Conservation (phyloP, 1,139 yeast species). For the Insectozyma bohioensis region DNA sequence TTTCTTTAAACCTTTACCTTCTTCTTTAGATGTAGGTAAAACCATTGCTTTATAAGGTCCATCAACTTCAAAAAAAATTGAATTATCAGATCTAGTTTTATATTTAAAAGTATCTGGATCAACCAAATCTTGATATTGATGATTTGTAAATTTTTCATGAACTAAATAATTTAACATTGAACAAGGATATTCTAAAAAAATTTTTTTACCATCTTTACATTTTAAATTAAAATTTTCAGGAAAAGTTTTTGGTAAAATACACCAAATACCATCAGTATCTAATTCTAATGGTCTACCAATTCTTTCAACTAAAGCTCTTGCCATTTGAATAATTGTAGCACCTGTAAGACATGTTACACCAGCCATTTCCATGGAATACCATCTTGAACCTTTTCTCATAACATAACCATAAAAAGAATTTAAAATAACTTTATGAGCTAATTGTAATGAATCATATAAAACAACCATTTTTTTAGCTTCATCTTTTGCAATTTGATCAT, state of each 20-base stretch:
- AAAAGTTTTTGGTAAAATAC: slow-evolving; percentile 88
- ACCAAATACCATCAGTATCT: slow-evolving; percentile 99
- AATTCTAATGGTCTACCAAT: slow-evolving; percentile 93
- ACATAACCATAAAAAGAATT: slow-evolving; percentile 98
- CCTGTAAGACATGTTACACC: slow-evolving; percentile 98
- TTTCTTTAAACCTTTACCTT: slow-evolving; percentile 94
- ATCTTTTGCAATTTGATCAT: slow-evolving; percentile 61
- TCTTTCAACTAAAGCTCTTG: slow-evolving; percentile 87
- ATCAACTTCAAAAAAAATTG: slow-evolving; percentile 96
- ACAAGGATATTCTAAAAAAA: slow-evolving; percentile 87
- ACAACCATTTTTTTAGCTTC: slow-evolving; percentile 95
- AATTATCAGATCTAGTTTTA: slow-evolving; percentile 81
- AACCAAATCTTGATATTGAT: slow-evolving; percentile 85
- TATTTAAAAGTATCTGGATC: slow-evolving; percentile 71
- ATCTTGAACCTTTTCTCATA: slow-evolving; percentile 97
- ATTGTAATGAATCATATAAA: slow-evolving; percentile 88
- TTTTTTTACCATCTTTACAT: slow-evolving; percentile 73
- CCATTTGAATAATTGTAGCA: slow-evolving; percentile 97
- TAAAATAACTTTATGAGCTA: slow-evolving; percentile 95
- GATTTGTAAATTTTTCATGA: slow-evolving; percentile 86
- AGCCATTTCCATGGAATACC: slow-evolving; percentile 99
- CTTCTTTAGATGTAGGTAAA: slow-evolving; percentile 95
- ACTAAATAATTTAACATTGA: slow-evolving; percentile 94
- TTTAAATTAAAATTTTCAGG: slow-evolving; percentile 84
- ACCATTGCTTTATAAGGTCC: slow-evolving; percentile 99